Evolutionary conservation across 257 asterid genomes (phyloP).

Genomic region (Scutellaria barbata): DNA sequence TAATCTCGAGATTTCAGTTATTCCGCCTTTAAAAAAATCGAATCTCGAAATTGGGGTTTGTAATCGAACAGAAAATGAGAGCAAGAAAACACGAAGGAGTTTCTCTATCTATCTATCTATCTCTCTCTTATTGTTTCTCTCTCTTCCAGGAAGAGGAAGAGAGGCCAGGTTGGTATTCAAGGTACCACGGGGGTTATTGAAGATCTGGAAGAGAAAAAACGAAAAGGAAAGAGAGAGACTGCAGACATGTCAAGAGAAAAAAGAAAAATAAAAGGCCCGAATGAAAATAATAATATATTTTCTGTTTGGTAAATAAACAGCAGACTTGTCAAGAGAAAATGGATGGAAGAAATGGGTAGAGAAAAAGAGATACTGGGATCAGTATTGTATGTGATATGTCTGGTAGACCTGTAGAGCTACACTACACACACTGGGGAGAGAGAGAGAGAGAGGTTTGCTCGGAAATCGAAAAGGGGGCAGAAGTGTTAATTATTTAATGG

Average conservation of each 20-base stretch:
- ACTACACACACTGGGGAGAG: not conserved
- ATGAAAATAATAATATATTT: not conserved
- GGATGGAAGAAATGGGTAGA: not conserved
- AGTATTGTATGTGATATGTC: not conserved
- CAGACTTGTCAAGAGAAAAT: not conserved
- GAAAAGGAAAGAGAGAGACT: slow-evolving; percentile 12
- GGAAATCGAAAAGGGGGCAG: slow-evolving; percentile 78
- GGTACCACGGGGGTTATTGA: slow-evolving; percentile 8
- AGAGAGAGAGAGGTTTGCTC: slow-evolving; percentile 49
- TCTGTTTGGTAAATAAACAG: too few species aligned
- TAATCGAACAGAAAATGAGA: too few species aligned
- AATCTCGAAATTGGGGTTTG: too few species aligned
- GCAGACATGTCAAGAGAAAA: slow-evolving; percentile 36
- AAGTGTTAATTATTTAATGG: slow-evolving; percentile 49
- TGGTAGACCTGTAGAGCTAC: slow-evolving; percentile 3
- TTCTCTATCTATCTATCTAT: too few species aligned
- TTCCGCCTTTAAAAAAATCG: slow-evolving; percentile 23
- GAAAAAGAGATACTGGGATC: slow-evolving; percentile 12
- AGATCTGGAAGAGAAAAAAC: slow-evolving; percentile 29
- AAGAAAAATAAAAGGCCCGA: not conserved
- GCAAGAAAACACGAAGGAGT: too few species aligned
- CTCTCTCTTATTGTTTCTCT: slow-evolving; percentile 6
- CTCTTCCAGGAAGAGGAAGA: slow-evolving; percentile 33
- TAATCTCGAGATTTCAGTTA: not conserved
- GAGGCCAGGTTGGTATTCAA: slow-evolving; percentile 26